Conservation (phyloP, 495 filamentous ascomycete genomes). For the Talaromyces thailandensis region DNA sequence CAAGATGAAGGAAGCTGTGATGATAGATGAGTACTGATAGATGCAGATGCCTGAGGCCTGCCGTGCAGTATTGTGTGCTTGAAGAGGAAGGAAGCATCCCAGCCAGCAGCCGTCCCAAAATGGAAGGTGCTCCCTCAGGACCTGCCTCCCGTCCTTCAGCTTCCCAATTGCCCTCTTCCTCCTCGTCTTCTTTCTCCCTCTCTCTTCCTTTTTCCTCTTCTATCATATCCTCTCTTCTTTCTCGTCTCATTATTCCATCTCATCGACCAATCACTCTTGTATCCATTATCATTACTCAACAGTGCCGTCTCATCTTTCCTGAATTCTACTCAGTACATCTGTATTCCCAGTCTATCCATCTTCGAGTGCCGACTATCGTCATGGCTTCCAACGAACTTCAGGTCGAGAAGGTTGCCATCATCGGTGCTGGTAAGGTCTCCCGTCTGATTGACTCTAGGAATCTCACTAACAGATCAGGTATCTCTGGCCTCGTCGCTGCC, state of each 20-base stretch:
- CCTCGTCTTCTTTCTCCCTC: not conserved
- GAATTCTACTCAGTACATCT: not conserved
- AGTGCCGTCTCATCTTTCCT: not conserved
- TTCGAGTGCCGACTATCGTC: not conserved
- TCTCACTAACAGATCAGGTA: constrained; percentile 7
- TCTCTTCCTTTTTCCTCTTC: not conserved
- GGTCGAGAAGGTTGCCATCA: not conserved
- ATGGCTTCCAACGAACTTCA: not conserved
- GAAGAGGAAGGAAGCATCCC: not conserved
- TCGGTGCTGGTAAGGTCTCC: not conserved
- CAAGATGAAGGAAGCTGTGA: not conserved
- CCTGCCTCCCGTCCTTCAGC: not conserved
- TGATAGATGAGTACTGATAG: not conserved
- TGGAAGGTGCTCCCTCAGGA: not conserved
- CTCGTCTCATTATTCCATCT: not conserved
- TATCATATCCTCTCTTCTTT: not conserved
- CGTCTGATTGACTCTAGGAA: not conserved
- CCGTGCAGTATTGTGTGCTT: not conserved
- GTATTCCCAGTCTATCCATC: not conserved
- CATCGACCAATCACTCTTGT: not conserved
- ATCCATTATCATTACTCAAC: not conserved
- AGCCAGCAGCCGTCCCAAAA: not conserved
- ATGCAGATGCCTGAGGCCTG: not conserved
- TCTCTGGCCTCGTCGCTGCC: constrained; percentile 15
- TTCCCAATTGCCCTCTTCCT: not conserved